Base-by-base conservation (phyloP, 169 alveolate species). In the Plasmodium coatneyi region DNA sequence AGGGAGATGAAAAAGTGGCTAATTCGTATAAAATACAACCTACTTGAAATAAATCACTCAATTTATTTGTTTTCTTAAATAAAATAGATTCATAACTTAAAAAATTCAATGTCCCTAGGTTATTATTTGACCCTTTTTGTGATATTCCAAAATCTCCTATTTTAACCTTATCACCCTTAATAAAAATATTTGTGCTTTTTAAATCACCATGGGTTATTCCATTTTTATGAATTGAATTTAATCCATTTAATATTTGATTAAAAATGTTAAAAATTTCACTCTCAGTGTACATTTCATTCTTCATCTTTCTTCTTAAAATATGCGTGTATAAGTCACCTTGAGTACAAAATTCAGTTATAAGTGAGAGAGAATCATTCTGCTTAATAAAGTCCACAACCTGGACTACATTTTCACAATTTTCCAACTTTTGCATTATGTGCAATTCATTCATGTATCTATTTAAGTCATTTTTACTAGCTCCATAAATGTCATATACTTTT, bases 71-170 rank as follows among this genome's bases (percentile, higher is more conserved):
- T 84, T 74, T 84, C 28, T 52, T 84, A 28, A 84, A 84, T 84
- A 72, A 72, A 10, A 84, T 84, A 43, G 92, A 84, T 84, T 84
- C 92, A 84, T 84, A 84, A 84, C 92, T 84, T 84, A 84, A 84
- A 84, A 72, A 84, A 52, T 74, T 84, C 72, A 84, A 84, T 7
- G 92, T 84, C 70, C 92, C 92, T 74, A 84, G 72, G 16, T 84
- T 84, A 28, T 84, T 52, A 84, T 84, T 84, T 84, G 92, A 72
- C 60, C 84, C 84, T 84, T 72, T 49, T 84, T 84, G 84, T 66
- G 98, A 96, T 46, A 96, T 96, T 4, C 98, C 98, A 72, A 96
- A 96, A 83, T 96, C 98, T 25, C 98, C 98, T 54, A 96, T 84
- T 87, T 96, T 96, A 25, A 96, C 94, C 78, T 90, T 79, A 46